Evolutionary conservation across 2,329 filamentous ascomycete species (phyloP).

Genomic region (Akanthomyces muscarius): DNA sequence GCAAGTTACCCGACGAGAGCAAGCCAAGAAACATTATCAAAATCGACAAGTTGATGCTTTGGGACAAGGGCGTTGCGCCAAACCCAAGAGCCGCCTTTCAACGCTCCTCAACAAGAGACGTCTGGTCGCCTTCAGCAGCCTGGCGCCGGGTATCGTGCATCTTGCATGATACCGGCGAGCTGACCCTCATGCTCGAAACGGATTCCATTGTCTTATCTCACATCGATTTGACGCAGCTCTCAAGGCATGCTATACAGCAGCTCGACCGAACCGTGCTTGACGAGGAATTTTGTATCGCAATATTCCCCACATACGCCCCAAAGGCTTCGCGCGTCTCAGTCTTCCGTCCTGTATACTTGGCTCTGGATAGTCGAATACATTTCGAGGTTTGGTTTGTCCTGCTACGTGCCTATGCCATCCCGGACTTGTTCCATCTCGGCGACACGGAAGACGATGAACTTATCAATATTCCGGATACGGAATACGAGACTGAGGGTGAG

Average conservation of each 20-base stretch:
- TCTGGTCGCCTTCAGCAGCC: constrained; percentile 51
- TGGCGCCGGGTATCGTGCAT: constrained; percentile 93
- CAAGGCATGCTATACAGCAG: constrained; percentile 84
- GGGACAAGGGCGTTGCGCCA: constrained; percentile 69
- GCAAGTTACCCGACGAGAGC: constrained; percentile 30
- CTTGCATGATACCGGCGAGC: constrained; percentile 88
- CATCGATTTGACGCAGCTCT: constrained; percentile 83
- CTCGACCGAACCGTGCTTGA: constrained; percentile 87
- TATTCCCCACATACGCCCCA: constrained; percentile 88
- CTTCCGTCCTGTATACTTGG: constrained; percentile 83
- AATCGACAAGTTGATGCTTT: constrained; percentile 83
- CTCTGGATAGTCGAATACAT: constrained; percentile 79
- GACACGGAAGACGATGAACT: constrained; percentile 40
- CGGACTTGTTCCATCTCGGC: constrained; percentile 75
- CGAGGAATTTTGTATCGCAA: constrained; percentile 89
- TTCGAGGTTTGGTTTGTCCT: constrained; percentile 98
- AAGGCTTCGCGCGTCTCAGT: constrained; percentile 69
- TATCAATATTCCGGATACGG: constrained; percentile 36
- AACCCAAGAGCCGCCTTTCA: constrained; percentile 54
- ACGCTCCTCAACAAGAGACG: constrained; percentile 54
- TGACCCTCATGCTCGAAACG: constrained; percentile 84
- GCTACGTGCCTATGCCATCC: constrained; percentile 83
- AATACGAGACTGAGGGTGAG: constrained; percentile 42
- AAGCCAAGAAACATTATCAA: constrained; percentile 75
- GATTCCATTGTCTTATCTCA: constrained; percentile 76